A percentile compares a stretch with the other conserved stretches of the same genome.
Conservation (phyloP, 208 protist genomes). For the Naegleria gruberi region DNA sequence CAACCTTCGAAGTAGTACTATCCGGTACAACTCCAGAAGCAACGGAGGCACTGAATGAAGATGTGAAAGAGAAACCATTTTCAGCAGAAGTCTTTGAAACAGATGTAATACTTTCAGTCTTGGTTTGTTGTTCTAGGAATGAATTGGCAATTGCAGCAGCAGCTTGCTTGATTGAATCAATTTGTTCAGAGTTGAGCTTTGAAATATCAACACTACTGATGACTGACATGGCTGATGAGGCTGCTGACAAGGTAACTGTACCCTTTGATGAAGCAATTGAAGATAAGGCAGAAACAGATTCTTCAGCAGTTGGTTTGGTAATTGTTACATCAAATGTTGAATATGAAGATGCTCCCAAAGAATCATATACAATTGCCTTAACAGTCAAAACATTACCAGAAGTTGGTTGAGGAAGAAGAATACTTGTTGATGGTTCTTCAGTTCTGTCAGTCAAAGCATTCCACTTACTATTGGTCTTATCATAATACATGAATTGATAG, state of each 20-base stretch:
- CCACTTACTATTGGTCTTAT: neutral
- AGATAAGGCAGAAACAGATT: neutral
- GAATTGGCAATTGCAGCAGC: too few species aligned
- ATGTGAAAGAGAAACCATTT: too few species aligned
- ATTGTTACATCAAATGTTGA: neutral
- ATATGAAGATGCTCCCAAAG: neutral
- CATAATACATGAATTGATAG: neutral
- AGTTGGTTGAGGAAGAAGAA: neutral
- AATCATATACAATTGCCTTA: neutral
- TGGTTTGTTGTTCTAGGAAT: too few species aligned
- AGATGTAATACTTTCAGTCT: too few species aligned
- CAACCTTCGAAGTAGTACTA: too few species aligned
- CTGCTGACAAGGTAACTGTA: neutral
- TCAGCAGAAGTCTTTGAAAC: too few species aligned
- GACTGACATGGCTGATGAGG: neutral
- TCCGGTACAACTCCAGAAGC: too few species aligned
- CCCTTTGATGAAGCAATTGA: neutral
- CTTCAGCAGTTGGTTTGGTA: neutral
- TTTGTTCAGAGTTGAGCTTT: neutral
- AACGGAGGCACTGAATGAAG: too few species aligned
- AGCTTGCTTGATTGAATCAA: neutral
- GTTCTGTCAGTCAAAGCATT: neutral
- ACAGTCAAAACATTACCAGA: neutral
- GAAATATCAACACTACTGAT: too few species aligned
- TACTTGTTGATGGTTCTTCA: neutral